Base-by-base conservation (phyloP, 345 rosid species). In the Acer campestre region DNA sequence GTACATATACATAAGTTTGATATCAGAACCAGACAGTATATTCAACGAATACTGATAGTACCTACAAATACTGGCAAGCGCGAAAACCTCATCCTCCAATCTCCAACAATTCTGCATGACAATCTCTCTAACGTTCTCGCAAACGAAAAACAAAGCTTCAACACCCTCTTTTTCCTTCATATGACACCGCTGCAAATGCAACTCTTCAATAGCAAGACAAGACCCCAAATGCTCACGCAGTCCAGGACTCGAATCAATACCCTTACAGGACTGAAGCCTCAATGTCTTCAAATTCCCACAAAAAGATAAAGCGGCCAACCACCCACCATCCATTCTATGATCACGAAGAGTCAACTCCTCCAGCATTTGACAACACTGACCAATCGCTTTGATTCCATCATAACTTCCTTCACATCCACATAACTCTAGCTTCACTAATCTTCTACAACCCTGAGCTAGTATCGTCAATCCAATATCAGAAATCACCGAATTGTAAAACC, bases 331-430 rank as follows among this genome's bases (percentile, higher is more conserved):
- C 90, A 91, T 86, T 77, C 85, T 77, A 73, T 91, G 95, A 82
- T 89, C 88, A 68, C 56, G 81, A 9, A 91, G 46, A 44, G 82
- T 88, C 84, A 91, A 82, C 8, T 91, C 95, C 79, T 89, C 90
- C 38, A 89, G 90, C 91, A 91, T 89, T 79, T 85, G 91, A 80
- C 95, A 91, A 29, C 91, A 89, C 67, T 91, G 91, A 31, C 93
- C 95, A 2, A 91, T 86, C 3, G 95, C 95, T 76, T 91, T 91
- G 71, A 89, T 83, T 77, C 93, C 91, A 79, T 86, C 90, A 48
- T 81, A 91, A 62, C 95, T 91, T 7, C 95, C 93, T 78, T 91
- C 95, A 61, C 95, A 91, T 27, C 88, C 90, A 76, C 84, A 77
- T 7, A 88, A 82, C 78, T 91, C 86, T 40, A 91, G 87, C 84